Conservation (phyloP, 2,329 filamentous ascomycete species). For the Pezicula radicicola region DNA sequence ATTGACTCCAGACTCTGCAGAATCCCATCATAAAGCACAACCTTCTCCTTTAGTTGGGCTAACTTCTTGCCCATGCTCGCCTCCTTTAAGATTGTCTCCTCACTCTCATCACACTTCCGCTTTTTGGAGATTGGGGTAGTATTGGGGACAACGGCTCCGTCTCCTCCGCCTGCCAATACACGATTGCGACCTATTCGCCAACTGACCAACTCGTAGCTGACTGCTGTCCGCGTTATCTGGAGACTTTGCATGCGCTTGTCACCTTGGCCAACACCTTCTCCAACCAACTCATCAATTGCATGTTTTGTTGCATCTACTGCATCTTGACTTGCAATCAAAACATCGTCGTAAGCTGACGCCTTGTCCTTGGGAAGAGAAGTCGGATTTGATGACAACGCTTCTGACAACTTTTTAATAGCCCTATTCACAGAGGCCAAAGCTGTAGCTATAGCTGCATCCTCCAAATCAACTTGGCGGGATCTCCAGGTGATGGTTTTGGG, state of each 20-base stretch:
- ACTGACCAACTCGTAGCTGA: constrained; percentile 90
- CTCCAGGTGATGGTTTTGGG: constrained; percentile 84
- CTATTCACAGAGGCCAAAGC: constrained; percentile 69
- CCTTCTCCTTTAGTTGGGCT: constrained; percentile 77
- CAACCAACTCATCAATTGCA: constrained; percentile 84
- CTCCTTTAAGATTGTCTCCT: constrained; percentile 46
- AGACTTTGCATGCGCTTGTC: constrained; percentile 88
- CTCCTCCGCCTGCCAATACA: constrained; percentile 77
- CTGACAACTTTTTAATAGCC: constrained; percentile 47
- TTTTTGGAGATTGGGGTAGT: constrained; percentile 41
- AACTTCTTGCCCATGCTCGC: constrained; percentile 74
- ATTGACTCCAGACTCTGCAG: constrained; percentile 88
- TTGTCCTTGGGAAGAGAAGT: constrained; percentile 58
- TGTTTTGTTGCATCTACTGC: constrained; percentile 90
- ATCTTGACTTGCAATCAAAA: constrained; percentile 88
- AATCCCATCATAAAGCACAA: constrained; percentile 87
- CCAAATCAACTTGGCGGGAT: constrained; percentile 78
- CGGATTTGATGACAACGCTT: constrained; percentile 42
- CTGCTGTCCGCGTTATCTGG: constrained; percentile 87
- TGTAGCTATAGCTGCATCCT: constrained; percentile 88
- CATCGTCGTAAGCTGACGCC: constrained; percentile 85
- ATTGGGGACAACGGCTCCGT: constrained; percentile 64
- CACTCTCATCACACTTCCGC: constrained; percentile 45
- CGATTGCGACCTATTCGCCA: constrained; percentile 94
- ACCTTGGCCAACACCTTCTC: constrained; percentile 78